A percentile compares a stretch with the other conserved stretches of the same genome.
phyloP scores from a whole-genome alignment of 805 yeast species.

The Saturnispora silvae region DNA sequence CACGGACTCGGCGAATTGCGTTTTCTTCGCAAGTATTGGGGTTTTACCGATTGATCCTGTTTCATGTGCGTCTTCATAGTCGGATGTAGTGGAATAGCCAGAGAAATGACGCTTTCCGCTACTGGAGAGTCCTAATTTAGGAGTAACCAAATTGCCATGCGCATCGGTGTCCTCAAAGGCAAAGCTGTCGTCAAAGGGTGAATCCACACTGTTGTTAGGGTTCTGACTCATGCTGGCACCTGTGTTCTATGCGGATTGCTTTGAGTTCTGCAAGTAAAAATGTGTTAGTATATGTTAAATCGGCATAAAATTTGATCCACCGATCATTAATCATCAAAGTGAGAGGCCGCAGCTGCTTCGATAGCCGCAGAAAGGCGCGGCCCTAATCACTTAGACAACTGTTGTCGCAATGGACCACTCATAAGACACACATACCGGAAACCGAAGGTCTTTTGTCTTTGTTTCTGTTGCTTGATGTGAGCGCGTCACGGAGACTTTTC shows the following conservation, averaged over 20 bases:
- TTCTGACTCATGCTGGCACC: neutral
- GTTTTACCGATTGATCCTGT: slow-evolving; percentile 17
- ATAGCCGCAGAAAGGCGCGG: too few species aligned
- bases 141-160: slow-evolving; percentile 11
- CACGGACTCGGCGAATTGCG: slow-evolving; percentile 13
- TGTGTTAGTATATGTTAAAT: slow-evolving; percentile 1
- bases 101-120: slow-evolving; percentile 13
- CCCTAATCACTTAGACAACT: too few species aligned
- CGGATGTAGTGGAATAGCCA: slow-evolving; percentile 12
- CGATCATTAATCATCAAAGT: too few species aligned
- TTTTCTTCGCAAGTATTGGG: slow-evolving; percentile 16
- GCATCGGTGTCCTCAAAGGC: slow-evolving; percentile 8
- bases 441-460: too few species aligned
- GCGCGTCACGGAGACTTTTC: too few species aligned
- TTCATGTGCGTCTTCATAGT: slow-evolving; percentile 12
- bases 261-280: neutral
- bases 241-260: too few species aligned
- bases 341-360: too few species aligned
- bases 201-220: slow-evolving; percentile 7
- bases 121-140: slow-evolving; percentile 10
- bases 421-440: too few species aligned
- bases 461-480: too few species aligned
- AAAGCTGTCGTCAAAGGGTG: slow-evolving; percentile 17
- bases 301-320: too few species aligned
- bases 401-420: too few species aligned